phyloP scores from a whole-genome alignment of 108 stramenopile genomes.

The Cylindrotheca closterium region DNA sequence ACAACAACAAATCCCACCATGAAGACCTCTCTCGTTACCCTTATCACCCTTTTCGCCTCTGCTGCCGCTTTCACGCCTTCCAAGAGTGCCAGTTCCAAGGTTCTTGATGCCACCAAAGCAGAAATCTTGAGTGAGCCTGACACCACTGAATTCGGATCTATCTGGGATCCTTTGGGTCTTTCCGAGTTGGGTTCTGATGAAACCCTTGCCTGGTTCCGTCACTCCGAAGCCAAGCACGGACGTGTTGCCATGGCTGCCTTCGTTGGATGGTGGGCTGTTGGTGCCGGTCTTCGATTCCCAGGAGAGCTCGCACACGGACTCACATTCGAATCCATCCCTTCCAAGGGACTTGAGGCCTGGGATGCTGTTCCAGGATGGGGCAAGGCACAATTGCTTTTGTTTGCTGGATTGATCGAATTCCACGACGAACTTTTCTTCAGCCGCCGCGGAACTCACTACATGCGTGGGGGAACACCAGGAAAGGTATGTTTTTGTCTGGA shows the following conservation, averaged over 20 bases:
- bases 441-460: slow-evolving; percentile 63
- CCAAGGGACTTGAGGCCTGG: slow-evolving; percentile 80
- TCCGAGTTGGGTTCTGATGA: slow-evolving; percentile 68
- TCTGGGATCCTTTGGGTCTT: slow-evolving; percentile 78
- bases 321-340: slow-evolving; percentile 60
- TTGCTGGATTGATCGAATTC: slow-evolving; percentile 80
- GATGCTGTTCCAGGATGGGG: slow-evolving; percentile 84
- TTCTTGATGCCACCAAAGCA: slow-evolving; percentile 32
- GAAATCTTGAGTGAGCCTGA: slow-evolving; percentile 63
- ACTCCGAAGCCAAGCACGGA: slow-evolving; percentile 81
- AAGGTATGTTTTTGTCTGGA: slow-evolving; percentile 41
- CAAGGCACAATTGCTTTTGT: slow-evolving; percentile 80
- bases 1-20: slow-evolving; percentile 8
- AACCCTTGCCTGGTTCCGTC: slow-evolving; percentile 80
- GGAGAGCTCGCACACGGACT: slow-evolving; percentile 69
- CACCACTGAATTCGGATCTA: slow-evolving; percentile 62
- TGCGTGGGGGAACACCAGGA: slow-evolving; percentile 76
- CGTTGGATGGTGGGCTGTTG: slow-evolving; percentile 74
- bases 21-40: slow-evolving; percentile 50
- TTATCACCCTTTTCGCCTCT: slow-evolving; percentile 21
- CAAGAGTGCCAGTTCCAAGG: slow-evolving; percentile 27
- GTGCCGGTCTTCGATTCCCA: slow-evolving; percentile 67
- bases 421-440: slow-evolving; percentile 75
- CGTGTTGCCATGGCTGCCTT: slow-evolving; percentile 86
- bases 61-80: slow-evolving; percentile 44